phyloP scores from a whole-genome alignment of 1,284 basidiomycete genomes.

The Marasmius tenuissimus region DNA sequence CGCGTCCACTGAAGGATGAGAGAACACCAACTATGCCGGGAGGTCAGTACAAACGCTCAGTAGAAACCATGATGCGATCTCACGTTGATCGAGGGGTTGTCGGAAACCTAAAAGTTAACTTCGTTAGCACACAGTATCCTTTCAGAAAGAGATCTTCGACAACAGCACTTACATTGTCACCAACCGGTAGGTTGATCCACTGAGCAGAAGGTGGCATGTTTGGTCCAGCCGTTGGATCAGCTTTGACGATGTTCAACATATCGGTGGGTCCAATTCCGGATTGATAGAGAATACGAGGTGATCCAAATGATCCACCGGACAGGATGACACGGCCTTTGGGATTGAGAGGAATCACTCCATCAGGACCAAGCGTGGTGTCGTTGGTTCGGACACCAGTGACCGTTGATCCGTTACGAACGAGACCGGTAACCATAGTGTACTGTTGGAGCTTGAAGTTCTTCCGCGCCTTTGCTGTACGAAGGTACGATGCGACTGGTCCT shows the following conservation, averaged over 20 bases:
- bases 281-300: conserved; percentile 59
- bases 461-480: conserved; percentile 53
- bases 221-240: conserved; percentile 43
- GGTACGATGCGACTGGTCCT: conserved; percentile 61
- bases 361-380: conserved; percentile 51
- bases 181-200: conserved; percentile 64
- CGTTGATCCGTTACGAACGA: conserved; percentile 56
- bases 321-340: conserved; percentile 61
- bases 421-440: conserved; percentile 49
- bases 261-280: conserved; percentile 64
- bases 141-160: background rate
- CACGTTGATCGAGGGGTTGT: conserved; percentile 67
- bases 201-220: conserved; percentile 46
- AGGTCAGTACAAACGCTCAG: background rate
- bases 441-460: conserved; percentile 52
- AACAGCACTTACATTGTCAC: conserved; percentile 39
- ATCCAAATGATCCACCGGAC: conserved; percentile 55
- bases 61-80: conserved; percentile 13
- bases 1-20: conserved; percentile 58
- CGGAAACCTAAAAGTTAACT: conserved; percentile 38
- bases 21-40: conserved; percentile 54
- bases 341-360: conserved; percentile 56
- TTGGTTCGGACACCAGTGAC: conserved; percentile 64
- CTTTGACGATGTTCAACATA: conserved; percentile 52
- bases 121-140: background rate